Evolutionary conservation across 2,329 filamentous ascomycete genomes (phyloP), one percentile per base, ranked within the genome.

Genomic region (Mycogone perniciosa): DNA sequence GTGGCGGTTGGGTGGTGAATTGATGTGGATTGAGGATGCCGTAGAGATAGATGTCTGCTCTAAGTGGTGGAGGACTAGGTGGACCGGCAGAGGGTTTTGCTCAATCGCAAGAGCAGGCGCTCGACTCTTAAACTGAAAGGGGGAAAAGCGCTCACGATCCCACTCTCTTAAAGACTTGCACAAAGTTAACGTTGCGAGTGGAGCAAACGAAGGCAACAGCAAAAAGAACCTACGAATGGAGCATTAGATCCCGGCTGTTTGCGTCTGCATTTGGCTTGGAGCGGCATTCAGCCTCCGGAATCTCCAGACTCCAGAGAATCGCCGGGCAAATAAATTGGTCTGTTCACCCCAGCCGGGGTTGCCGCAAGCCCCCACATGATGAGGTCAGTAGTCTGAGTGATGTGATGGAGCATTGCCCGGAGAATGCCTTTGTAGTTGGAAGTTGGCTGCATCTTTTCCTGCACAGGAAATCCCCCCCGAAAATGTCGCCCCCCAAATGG

Each of bases 151-250:
- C 41, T 33, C 26, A 35, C 29, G 43, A 46, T 43, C 46, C 20
- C 20, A 20, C 20, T 20, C 20, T 20, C 20, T 20, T 20, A 3
- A 20, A 20, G 20, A 20, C 20, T 20, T 20, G 20, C 20, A 20
- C 20, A 20, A 20, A 20, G 20, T 20, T 20, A 20, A 20, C 20
- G 20, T 20, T 20, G 20, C 20, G 20, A 53, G 51, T 47, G 39
- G 38, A 42, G 39, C 31, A 27, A 26, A 46, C 37, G 46, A 50
- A 53, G 51, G 51, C 51, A 53, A 38, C 51, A 53, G 47, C 46
- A 7, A 52, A 48, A 48, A n/a, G 20, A 30, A 38, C 35, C n/a
- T 11, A 40, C 44, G 50, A 41, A 35, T 35, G 33, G 33, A 35
- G 33, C 33, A 11, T 7, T 3, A 27, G 30, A 37, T 31, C 38